These are phyloP conservation scores for Sordariomycetes sp. DNA, from an alignment of 2,329 filamentous ascomycete species.

Conservation along the genomic window DNA sequence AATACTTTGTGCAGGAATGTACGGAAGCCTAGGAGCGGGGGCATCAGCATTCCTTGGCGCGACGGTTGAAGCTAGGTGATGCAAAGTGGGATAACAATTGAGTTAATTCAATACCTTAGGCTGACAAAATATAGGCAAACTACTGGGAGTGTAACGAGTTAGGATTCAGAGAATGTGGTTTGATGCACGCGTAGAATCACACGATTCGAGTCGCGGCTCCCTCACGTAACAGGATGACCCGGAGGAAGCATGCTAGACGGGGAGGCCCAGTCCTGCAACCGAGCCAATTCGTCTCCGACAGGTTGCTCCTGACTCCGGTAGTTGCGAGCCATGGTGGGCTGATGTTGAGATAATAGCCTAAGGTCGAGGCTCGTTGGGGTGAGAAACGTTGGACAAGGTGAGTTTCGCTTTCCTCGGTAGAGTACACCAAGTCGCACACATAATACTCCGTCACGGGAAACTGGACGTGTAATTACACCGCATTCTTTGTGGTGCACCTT, in stretches of 20 bases:
- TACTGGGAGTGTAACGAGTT: neutral
- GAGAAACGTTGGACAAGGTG: too few species aligned
- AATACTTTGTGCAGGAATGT: neutral
- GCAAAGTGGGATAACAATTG: neutral
- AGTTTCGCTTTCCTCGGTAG: too few species aligned
- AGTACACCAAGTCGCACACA: too few species aligned
- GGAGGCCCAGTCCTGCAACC: neutral
- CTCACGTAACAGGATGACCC: neutral
- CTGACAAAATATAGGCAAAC: neutral
- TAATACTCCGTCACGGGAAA: too few species aligned
- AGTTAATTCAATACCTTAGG: neutral
- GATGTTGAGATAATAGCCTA: too few species aligned
- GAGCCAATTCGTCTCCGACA: neutral
- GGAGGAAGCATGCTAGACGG: neutral
- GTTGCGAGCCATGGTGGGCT: too few species aligned
- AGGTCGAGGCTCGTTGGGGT: too few species aligned
- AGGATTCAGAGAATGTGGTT: neutral
- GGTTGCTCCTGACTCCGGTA: too few species aligned
- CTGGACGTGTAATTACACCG: too few species aligned
- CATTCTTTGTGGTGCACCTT: too few species aligned
- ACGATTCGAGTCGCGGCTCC: neutral
- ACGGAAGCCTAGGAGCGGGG: neutral
- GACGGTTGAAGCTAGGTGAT: neutral
- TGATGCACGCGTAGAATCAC: neutral
- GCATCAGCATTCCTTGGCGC: neutral